Percentiles rank a stretch among this genome's conserved stretches.
Evolutionary conservation across 140 eudicot species (phyloP).

Genomic region (Cichorium intybus): DNA sequence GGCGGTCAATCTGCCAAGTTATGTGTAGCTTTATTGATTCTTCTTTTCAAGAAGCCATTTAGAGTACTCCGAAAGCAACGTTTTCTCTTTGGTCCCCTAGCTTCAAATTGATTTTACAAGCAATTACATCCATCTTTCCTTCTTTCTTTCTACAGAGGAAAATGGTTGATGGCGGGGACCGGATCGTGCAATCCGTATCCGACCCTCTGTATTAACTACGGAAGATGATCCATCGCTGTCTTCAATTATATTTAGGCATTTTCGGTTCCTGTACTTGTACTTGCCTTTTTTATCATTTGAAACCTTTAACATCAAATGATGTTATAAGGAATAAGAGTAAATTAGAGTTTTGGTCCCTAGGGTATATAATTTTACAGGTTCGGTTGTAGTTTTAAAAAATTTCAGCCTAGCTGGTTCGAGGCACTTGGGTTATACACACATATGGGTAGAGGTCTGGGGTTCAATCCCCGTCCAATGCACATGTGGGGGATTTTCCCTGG

Average conservation of each 20-base stretch:
- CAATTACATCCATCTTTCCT: background rate
- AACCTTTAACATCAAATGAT: background rate
- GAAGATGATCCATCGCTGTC: conserved; percentile 56
- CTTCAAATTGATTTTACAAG: background rate
- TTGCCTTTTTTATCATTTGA: background rate
- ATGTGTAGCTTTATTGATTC: background rate
- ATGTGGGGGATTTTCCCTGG: too few species aligned
- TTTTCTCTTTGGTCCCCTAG: conserved; percentile 15
- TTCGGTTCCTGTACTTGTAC: background rate
- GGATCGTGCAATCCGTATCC: conserved; percentile 37
- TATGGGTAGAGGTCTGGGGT: too few species aligned
- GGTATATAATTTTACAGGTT: background rate
- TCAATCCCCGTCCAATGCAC: too few species aligned
- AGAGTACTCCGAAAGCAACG: conserved; percentile 41
- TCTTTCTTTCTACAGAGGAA: background rate
- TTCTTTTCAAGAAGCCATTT: conserved; percentile 1
- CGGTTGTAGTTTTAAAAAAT: too few species aligned
- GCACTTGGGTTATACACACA: too few species aligned
- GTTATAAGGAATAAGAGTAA: background rate
- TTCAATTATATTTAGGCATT: conserved; percentile 21
- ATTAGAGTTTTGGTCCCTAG: too few species aligned
- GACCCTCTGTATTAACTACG: conserved; percentile 40
- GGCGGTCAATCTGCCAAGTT: conserved; percentile 13
- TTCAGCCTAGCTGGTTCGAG: too few species aligned
- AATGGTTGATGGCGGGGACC: conserved; percentile 37